phyloP scores from a whole-genome alignment of 257 asterid species.

The Plectranthus barbatus region DNA sequence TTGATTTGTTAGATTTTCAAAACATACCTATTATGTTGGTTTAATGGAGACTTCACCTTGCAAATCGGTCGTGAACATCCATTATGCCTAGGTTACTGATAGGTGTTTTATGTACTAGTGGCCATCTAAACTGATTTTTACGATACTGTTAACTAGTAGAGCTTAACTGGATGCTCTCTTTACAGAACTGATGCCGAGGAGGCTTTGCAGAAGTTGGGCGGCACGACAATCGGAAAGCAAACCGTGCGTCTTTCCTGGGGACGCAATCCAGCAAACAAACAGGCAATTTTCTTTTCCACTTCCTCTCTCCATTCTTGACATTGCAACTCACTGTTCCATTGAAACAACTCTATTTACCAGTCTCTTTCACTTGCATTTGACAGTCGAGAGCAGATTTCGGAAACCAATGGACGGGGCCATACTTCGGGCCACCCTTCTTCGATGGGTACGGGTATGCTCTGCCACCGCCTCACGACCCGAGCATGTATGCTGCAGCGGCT shows the following conservation, averaged over 20 bases:
- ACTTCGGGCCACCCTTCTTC: conserved; percentile 76
- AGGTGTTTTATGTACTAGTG: no score
- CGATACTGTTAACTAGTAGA: not conserved
- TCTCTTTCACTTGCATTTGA: not conserved
- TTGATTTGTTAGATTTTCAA: no score
- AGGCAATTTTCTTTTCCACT: conserved; percentile 30
- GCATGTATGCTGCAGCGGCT: conserved; percentile 68
- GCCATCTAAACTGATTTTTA: no score
- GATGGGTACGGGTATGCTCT: conserved; percentile 77
- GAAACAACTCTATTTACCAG: not conserved
- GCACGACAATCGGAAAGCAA: conserved; percentile 67
- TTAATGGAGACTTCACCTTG: no score
- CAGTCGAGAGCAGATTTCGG: conserved; percentile 66
- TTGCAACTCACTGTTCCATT: not conserved
- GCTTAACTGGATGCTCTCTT: not conserved
- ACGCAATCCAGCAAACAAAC: conserved; percentile 64
- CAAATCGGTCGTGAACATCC: no score
- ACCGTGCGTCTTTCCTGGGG: conserved; percentile 89
- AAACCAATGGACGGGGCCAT: conserved; percentile 75
- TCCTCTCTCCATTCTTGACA: no score
- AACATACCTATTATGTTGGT: no score
- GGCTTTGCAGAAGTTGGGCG: conserved; percentile 69
- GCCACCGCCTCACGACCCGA: conserved; percentile 64
- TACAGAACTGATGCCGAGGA: conserved; percentile 67
- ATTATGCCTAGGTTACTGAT: no score